Base-by-base conservation (phyloP, 73 alveolate genomes). In the Paramecium caudatum region DNA sequence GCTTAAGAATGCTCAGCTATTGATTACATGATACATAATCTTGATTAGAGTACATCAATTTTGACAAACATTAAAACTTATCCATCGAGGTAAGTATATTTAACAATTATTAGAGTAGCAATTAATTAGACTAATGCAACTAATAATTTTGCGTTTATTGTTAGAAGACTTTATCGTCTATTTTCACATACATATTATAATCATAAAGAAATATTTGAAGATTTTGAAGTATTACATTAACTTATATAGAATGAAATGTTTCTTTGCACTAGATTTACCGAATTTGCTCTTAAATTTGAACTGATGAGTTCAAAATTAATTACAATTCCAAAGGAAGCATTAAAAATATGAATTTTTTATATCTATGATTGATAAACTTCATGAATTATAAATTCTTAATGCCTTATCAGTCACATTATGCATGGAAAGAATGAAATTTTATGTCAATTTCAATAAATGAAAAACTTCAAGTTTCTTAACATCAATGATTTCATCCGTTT, bases 1-100 rank as follows among this genome's bases (percentile, higher is more conserved):
- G 98, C 99, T 39, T 96, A 96, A 92, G 98, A 95, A 88, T 98
- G 99, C 82, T 96, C 99, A 65, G 99, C 99, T 0, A 98, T 98
- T 16, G 99, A 98, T 92, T 98, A 98, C 91, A 98, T 98, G 99
- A 96, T 97, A 36, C 99, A 98, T 82, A 96, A 96, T 55, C 94
- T 98, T 17, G 99, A 98, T 87, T 93, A 97, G 81, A 94, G 97
- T 91, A 97, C 99, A 25, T 90, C 98, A n/a, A 92, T 96, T 48
- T 91, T 98, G 43, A 96, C 96, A 87, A 96, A 95, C 91, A 93
- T 92, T 34, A 98, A 98, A 90, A 94, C 94, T 86, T 97, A 63
- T 27, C 82, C 82, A 49, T 62, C 90, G 17, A 86, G 93, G 93
- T 83, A 48, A 37, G 34, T 15, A 13, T 0, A 36, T 55, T 36